Evolutionary conservation across 129 eudicot genomes (phyloP).

Genomic region (Tagetes erecta): DNA sequence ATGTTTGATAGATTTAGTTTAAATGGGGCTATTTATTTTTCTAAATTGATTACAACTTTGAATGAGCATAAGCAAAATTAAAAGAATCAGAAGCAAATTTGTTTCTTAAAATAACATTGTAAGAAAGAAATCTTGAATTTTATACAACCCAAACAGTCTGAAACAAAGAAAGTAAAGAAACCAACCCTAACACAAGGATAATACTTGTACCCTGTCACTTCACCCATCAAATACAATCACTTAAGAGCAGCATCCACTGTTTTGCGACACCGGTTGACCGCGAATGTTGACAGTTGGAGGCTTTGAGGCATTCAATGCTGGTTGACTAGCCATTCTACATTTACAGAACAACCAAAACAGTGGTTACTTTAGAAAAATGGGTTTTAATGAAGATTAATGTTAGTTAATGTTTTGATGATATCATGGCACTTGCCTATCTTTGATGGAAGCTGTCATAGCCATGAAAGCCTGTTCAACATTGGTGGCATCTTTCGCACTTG

Average conservation of each 20-base stretch:
- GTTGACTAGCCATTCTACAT: slow-evolving; percentile 85
- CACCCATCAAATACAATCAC: slow-evolving; percentile 32
- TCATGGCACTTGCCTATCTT: slow-evolving; percentile 55
- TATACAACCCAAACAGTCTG: slow-evolving; percentile 36
- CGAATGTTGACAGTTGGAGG: slow-evolving; percentile 83
- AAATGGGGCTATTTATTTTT: neutral
- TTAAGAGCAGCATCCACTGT: slow-evolving; percentile 78
- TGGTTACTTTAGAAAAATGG: neutral
- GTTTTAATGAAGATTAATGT: neutral
- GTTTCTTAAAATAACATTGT: slow-evolving; percentile 19
- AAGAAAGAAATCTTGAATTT: slow-evolving; percentile 25
- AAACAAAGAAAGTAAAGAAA: slow-evolving; percentile 29
- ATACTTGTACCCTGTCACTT: slow-evolving; percentile 38
- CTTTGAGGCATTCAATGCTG: slow-evolving; percentile 56
- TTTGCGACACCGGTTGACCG: slow-evolving; percentile 84
- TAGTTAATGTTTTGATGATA: neutral
- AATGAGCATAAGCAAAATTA: neutral
- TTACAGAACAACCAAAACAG: neutral
- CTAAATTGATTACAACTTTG: neutral
- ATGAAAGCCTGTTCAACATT: slow-evolving; percentile 98
- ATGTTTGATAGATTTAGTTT: neutral
- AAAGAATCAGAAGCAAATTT: slow-evolving; percentile 11
- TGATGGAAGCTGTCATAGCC: slow-evolving; percentile 94
- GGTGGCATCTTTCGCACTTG: slow-evolving; percentile 90
- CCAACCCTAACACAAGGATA: slow-evolving; percentile 37